Evolutionary conservation across 108 stramenopile species (phyloP), one percentile per base, ranked within the genome.

Genomic region (Nannochloropsis granulata): DNA sequence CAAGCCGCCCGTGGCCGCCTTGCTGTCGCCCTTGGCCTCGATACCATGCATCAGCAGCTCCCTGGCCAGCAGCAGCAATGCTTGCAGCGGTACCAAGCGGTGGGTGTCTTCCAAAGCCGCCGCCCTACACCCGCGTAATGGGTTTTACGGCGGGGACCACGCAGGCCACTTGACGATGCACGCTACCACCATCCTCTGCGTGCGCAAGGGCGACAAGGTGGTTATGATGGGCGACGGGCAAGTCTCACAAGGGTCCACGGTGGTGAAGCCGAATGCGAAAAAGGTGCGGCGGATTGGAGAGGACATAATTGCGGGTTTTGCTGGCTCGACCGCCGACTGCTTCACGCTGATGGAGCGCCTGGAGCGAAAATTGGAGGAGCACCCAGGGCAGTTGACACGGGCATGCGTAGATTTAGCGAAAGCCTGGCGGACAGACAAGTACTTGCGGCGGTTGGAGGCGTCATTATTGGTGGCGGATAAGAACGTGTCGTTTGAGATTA

Each of bases 221-320:
- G 97, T 96, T 82, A 96, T 99, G 95, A 96, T 97, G 92, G 98
- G 97, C n/a, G 98, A 99, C 87, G 98, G 98, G 25, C 97, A 97
- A 93, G 96, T 99, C 79, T 93, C 93, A 82, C 94, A 94, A 93
- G 97, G 98, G 23, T 90, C 85, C 84, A 80, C 83, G 44, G 93
- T 96, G 44, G 95, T 98, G 80, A 99, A 99, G 90, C 94, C 95
- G 34, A 97, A 97, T 84, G 97, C 95, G 5, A 92, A 89, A 43
- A 99, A 99, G 83, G 97, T 99, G 78, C 93, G 96, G 11, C 85
- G 94, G 8, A 90, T 97, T 56, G 90, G 43, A 13, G 79, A 79
- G 25, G 84, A 91, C 13, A 93, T 95, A 21, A 84, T 98, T 45
- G 98, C 96, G 0, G 98, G 98, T 0, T 99, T 98, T 88, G 98